Base-by-base conservation (phyloP, 768 basidiomycete species). In the Neoboletus magnificus region DNA sequence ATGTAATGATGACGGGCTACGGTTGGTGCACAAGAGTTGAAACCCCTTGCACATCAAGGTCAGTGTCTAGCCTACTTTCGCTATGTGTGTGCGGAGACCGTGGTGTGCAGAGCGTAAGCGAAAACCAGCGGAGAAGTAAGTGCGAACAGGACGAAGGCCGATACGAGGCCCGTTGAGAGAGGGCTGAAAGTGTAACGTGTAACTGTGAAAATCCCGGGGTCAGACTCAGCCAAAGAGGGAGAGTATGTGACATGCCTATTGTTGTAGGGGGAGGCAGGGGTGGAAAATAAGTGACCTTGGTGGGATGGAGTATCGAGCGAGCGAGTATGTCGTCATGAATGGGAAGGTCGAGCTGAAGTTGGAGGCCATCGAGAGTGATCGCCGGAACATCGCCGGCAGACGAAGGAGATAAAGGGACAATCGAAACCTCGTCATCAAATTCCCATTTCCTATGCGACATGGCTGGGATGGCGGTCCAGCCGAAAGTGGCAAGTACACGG, bases 401-500 rank as follows among this genome's bases (percentile, higher is more conserved):
- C 23, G 55, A 39, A 36, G 47, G 30, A 13, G 56, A 40, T 40
- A 62, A 58, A 18, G 71, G 65, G 25, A 56, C 47, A 22, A 71
- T 51, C n/a, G 43, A 44, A 41, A 69, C 59, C n/a, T 67, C 67
- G 55, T 60, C 52, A 55, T 63, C 69, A 11, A 71, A 62, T 49
- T 69, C 63, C 69, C 71, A 71, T 25, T 54, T 59, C 33, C 60
- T 62, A 46, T 61, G 44, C 23, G 61, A 55, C 22, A 45, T 40
- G 22, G 60, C 33, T 22, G 58, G 48, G 29, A 60, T 27, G 35
- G 64, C 55, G 27, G 46, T 71, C 66, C 82, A 83, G 25, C 73
- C 72, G 54, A 78, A 77, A 27, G 75, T 72, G 46, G 65, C 65
- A 54, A 83, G 73, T 18, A 79, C 74, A 22, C 65, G 60, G 22